Evolutionary conservation across 495 filamentous ascomycete genomes (phyloP), one percentile per base, ranked within the genome.

Genomic region (Daldinia childiae): DNA sequence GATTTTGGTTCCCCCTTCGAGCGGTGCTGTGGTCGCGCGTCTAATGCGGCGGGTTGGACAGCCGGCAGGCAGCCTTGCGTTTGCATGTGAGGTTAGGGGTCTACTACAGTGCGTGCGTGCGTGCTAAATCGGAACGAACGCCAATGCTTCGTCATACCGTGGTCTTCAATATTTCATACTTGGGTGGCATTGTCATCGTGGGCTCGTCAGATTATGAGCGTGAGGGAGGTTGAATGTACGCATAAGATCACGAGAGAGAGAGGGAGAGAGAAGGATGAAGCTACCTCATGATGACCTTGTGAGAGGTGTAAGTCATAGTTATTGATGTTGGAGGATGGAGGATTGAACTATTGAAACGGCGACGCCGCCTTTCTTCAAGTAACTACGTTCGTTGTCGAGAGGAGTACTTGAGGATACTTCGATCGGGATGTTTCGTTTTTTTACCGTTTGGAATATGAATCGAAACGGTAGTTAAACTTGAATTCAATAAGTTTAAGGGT

Each of bases 1-100:
- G 50, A 4, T 54, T 24, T n/a, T n/a, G n/a, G n/a, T n/a, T n/a
- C n/a, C n/a, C 50, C 50, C 4, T 30, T 24, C 17, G 26, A 24
- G 50, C 21, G 4, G 24, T 12, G 2, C 14, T 30, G 6, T 54
- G 50, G 50, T 54, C 12, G 24, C 12, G 24, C 50, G 50, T 30
- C 50, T 48, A 48, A 48, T 34, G 52, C 52, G 30, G 32, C 32
- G 19, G 55, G 5, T 58, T 58, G 32, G 55, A 14, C 32, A 12
- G 12, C 32, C 19, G 30, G 19, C 11, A 58, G 30, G 19, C 11
- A 58, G 55, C 55, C 55, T 58, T 58, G 55, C 55, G 41, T 58
- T 32, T 4, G n/a, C 7, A 34, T 14, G 19, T 32, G 30, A 14
- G 27, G n/a, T 30, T 27, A n/a, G 14, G 5, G 26, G 24, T 4